Base-by-base conservation (phyloP, 1,284 basidiomycete genomes). In the Papiliotrema nemorosa region DNA sequence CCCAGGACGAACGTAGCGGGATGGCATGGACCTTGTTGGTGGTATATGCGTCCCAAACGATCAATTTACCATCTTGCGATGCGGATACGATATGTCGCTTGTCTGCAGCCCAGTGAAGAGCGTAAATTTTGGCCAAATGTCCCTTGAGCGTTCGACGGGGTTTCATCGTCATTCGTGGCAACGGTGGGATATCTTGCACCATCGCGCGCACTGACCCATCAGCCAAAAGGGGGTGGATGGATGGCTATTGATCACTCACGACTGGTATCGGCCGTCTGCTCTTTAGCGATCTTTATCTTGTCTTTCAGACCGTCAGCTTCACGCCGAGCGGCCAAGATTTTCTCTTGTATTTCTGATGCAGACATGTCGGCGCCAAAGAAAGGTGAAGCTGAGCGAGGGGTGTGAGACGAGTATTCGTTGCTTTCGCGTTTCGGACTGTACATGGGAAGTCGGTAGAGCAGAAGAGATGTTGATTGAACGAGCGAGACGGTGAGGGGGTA, bases 1-100 rank as follows among this genome's bases (percentile, higher is more conserved):
- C 94, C 96, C 96, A 98, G 61, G 88, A 91, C 34, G 91, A 96
- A 44, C 94, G 85, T 35, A 98, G 80, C 40, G 94, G 94, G 73
- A 98, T 97, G 60, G 94, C 94, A 73, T 98, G 93, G 51, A 98
- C 94, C 79, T 98, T 98, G 82, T 98, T 97, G 56, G 92, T 96
- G 9, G 94, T 97, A 78, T 97, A 97, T 38, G 96, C 94, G 75
- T 99, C 94, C 94, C 94, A 99, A 46, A 99, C 91, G 72, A 99
- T 97, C 52, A 99, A 83, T 77, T 98, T 97, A 55, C 96, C 96
- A 70, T 99, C 94, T 73, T 99, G 94, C 3, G 94, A 97, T 22
- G 96, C 94, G 12, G 94, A 97, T 38, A 99, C 94, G 57, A 98
- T 83, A 78, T 98, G 96, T 66, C 92, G 82, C 69, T 90, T 85